These are phyloP conservation scores for Scutellaria minor DNA, from an alignment of 257 asterid species.

Conservation along the genomic window DNA sequence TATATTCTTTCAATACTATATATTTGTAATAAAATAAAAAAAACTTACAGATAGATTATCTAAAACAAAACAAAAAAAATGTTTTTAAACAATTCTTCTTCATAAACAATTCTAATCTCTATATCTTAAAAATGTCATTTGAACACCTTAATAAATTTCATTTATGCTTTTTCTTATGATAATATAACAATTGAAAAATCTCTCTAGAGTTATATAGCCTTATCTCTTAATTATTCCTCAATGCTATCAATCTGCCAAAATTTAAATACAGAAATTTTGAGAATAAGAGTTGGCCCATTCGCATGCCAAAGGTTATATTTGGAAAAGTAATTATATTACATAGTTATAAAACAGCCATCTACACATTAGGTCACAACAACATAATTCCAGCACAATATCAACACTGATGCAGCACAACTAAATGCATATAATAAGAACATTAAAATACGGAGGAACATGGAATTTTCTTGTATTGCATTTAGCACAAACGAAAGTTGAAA, in stretches of 20 bases:
- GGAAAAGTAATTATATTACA: not conserved
- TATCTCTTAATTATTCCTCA: not conserved
- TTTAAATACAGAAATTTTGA: not conserved
- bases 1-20: no score
- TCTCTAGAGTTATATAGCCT: not conserved
- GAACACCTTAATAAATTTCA: no score
- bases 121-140: no score
- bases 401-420: not conserved
- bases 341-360: not conserved
- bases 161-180: no score
- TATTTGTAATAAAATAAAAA: no score
- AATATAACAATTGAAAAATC: no score
- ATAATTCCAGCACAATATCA: not conserved
- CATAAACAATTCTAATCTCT: no score
- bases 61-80: no score
- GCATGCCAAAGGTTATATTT: not conserved
- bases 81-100: no score
- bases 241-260: not conserved
- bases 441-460: no score
- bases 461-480: not conserved
- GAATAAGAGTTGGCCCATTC: slow-evolving; percentile 2
- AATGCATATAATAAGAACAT: not conserved
- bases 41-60: no score
- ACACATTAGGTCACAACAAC: not conserved
- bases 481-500: not conserved